These are phyloP conservation scores for Colletotrichum tropicicola DNA, from an alignment of 2,329 filamentous ascomycete genomes.

Conservation along the genomic window DNA sequence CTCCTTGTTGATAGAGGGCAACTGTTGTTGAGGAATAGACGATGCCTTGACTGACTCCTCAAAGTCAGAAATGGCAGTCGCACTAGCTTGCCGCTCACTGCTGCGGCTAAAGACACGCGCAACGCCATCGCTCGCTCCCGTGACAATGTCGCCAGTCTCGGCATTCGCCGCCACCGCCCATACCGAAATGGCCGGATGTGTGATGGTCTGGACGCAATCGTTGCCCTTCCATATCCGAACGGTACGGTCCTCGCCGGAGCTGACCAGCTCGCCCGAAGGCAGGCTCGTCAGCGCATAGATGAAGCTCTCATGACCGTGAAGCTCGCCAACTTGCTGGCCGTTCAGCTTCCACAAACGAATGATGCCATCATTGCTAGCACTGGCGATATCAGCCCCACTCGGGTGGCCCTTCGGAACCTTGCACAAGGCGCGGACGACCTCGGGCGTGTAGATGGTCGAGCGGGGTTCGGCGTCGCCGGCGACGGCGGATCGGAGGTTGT, in stretches of 20 bases:
- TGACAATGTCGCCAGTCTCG: constrained; percentile 91
- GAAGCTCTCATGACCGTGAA: constrained; percentile 92
- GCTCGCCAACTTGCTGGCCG: constrained; percentile 78
- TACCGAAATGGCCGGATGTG: constrained; percentile 94
- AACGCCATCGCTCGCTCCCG: constrained; percentile 88
- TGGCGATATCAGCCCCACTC: constrained; percentile 91
- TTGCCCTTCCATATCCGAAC: constrained; percentile 86
- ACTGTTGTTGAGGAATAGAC: constrained; percentile 86
- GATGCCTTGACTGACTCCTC: constrained; percentile 84
- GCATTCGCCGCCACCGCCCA: constrained; percentile 89
- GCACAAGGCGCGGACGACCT: constrained; percentile 90
- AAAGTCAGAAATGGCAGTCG: constrained; percentile 76
- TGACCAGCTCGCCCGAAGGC: constrained; percentile 87
- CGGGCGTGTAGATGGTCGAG: constrained; percentile 71
- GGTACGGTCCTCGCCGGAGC: constrained; percentile 93
- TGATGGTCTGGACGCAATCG: constrained; percentile 93
- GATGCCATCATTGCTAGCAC: constrained; percentile 90
- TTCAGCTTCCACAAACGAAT: constrained; percentile 88
- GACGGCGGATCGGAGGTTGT: constrained; percentile 72
- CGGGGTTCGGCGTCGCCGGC: constrained; percentile 60
- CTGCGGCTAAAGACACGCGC: constrained; percentile 85
- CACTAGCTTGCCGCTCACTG: constrained; percentile 73
- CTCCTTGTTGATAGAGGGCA: constrained; percentile 89
- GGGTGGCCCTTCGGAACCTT: constrained; percentile 79
- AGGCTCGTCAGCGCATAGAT: constrained; percentile 86